Conservation (phyloP, 2,329 filamentous ascomycete species). For the Diaporthe sp. region DNA sequence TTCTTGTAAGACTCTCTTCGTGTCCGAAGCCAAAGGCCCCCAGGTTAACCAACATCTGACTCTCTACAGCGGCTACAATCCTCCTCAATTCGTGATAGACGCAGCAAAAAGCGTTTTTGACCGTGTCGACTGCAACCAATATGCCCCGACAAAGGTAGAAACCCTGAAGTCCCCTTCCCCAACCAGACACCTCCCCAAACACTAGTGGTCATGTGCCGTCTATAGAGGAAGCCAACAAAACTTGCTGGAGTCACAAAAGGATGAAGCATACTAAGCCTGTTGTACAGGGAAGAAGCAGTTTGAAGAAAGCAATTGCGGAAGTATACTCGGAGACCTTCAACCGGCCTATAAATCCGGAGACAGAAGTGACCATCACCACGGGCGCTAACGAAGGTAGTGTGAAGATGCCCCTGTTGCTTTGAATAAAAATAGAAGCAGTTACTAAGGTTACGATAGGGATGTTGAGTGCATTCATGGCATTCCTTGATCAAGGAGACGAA, state of each 20-base stretch:
- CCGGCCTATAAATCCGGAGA: background rate
- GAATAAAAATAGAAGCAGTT: background rate
- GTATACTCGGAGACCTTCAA: background rate
- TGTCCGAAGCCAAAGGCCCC: background rate
- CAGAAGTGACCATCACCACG: slow-evolving; percentile 17
- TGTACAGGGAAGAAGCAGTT: background rate
- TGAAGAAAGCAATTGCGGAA: background rate
- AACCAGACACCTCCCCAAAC: background rate
- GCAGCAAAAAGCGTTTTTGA: background rate
- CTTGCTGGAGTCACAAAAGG: background rate
- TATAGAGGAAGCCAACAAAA: background rate
- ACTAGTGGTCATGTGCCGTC: background rate
- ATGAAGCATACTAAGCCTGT: background rate
- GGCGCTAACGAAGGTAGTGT: slow-evolving; percentile 16
- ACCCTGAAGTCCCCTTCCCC: background rate
- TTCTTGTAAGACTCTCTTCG: background rate
- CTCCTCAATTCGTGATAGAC: background rate
- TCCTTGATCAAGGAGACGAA: slow-evolving; percentile 93
- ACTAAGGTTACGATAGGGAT: background rate
- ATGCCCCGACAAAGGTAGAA: background rate
- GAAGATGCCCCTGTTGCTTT: background rate
- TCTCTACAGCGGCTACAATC: background rate
- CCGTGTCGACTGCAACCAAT: slow-evolving; percentile 5
- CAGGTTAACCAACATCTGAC: background rate
- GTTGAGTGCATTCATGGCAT: slow-evolving; percentile 84